phyloP scores from a whole-genome alignment of 2,329 filamentous ascomycete genomes.

The Tolypocladium inflatum region DNA sequence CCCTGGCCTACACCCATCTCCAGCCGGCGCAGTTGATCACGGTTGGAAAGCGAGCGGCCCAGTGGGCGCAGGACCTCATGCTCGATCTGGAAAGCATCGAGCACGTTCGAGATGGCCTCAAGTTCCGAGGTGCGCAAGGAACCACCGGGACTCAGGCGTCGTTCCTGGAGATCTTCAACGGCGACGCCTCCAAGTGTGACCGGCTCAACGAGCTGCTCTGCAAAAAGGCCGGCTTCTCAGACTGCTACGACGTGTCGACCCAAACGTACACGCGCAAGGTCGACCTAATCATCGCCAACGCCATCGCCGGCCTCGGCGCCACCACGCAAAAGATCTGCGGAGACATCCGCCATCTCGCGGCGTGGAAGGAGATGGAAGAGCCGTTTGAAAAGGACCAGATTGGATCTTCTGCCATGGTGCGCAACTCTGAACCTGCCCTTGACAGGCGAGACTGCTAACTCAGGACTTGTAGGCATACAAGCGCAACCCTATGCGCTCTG shows the following conservation, averaged over 20 bases:
- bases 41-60: constrained; percentile 27
- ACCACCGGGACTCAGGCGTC: constrained; percentile 65
- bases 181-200: constrained; percentile 39
- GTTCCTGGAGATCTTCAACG: constrained; percentile 44
- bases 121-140: constrained; percentile 60
- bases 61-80: constrained; percentile 59
- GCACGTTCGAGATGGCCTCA: constrained; percentile 55
- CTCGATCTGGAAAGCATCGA: constrained; percentile 68
- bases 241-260: constrained; percentile 47
- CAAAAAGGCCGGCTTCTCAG: constrained; percentile 43
- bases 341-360: constrained; percentile 65
- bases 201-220: constrained; percentile 46
- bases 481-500: constrained; percentile 12
- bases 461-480: constrained; percentile 11
- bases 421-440: no score
- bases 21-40: constrained; percentile 26
- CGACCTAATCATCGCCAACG: constrained; percentile 71
- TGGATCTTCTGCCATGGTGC: constrained; percentile 35
- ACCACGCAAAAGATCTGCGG: constrained; percentile 61
- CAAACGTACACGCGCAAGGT: constrained; percentile 69
- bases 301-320: constrained; percentile 69
- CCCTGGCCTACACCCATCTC: constrained; percentile 68
- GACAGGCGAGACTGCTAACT: no score
- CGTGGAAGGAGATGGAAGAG: constrained; percentile 78
- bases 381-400: constrained; percentile 76